phyloP scores from a whole-genome alignment of 2,329 filamentous ascomycete genomes.

The Helotiales sp. region DNA sequence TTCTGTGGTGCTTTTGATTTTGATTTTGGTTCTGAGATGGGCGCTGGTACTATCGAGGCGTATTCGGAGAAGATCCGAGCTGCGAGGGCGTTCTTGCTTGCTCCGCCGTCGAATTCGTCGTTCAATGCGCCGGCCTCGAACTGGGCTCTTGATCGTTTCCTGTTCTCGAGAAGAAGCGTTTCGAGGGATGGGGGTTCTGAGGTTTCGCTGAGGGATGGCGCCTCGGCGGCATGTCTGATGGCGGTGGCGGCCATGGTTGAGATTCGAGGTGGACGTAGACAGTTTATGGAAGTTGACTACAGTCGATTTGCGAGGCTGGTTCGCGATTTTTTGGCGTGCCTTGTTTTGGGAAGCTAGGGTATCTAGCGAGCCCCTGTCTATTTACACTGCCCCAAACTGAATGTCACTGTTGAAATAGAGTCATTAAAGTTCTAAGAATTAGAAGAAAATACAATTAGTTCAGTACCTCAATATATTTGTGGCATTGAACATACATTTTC shows the following conservation, averaged over 20 bases:
- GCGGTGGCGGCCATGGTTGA: slow-evolving; percentile 20
- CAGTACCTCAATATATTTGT: too few species aligned
- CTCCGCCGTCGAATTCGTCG: slow-evolving; percentile 34
- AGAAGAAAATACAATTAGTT: too few species aligned
- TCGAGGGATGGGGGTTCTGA: slow-evolving; percentile 43
- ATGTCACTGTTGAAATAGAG: not conserved
- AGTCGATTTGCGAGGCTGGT: slow-evolving; percentile 12
- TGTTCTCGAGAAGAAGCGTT: slow-evolving; percentile 49
- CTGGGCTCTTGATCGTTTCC: slow-evolving; percentile 48
- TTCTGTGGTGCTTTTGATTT: slow-evolving; percentile 19
- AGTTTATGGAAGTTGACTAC: slow-evolving; percentile 10
- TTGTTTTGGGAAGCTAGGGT: slow-evolving; percentile 7
- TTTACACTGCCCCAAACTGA: not conserved
- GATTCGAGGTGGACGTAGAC: not conserved
- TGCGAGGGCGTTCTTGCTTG: slow-evolving; percentile 39
- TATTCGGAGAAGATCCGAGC: slow-evolving; percentile 65
- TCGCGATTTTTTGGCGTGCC: slow-evolving; percentile 13
- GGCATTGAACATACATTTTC: too few species aligned
- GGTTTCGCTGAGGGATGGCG: not conserved
- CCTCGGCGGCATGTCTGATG: not conserved
- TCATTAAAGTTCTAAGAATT: too few species aligned
- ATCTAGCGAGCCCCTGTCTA: not conserved
- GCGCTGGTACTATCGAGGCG: slow-evolving; percentile 27
- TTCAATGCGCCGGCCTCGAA: slow-evolving; percentile 43
- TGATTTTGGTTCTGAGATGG: slow-evolving; percentile 13